Base-by-base conservation (phyloP, 257 asterid genomes). In the Striga asiatica region DNA sequence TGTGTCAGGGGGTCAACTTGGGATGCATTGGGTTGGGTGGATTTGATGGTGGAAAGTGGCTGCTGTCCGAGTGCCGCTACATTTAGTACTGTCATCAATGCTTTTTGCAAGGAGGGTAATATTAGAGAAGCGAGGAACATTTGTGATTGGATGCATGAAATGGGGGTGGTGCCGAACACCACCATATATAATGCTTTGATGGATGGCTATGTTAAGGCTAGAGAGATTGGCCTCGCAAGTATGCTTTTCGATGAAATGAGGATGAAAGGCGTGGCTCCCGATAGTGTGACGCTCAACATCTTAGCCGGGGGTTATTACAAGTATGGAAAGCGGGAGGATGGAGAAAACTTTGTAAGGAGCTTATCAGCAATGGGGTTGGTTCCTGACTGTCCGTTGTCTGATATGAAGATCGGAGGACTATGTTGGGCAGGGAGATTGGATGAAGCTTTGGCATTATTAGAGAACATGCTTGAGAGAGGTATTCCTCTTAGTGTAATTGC, bases 161-260 rank as follows among this genome's bases (percentile, higher is more conserved):
- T 68, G 73, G 91, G 88, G 13, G 80, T 81, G 60, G 46, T 19
- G 48, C 95, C 94, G 8, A 59, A 66, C 72, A 76, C 83, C 21
- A 50, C 17, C 11, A 61, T 66, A 39, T 91, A 77, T 64, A 91
- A 91, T 20, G 58, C 77, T 59, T 64, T 91, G 85, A 81, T 91
- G 92, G 82, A 84, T 62, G 96, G 98, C 54, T 91, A 79, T 64
- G 89, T 82, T 41, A 91, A 91, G 76, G 85, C 85, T 4, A 76
- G 95, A 70, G 89, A 87, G 57, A 61, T 84, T 13, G 61, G 66
- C 67, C 65, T 23, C 50, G 96, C 96, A 48, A 65, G 55, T 43
- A 42, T 76, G 74, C 85, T 91, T 47, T 87, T 70, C 73, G 77
- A 80, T 57, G 85, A 84, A 58, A 91, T 91, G 96, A 76, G 69